A percentile compares a stretch with the other conserved stretches of the same genome.
These are phyloP conservation scores for Aureobasidium melanogenum DNA, from an alignment of 2,329 filamentous ascomycete species.

Conservation along the genomic window DNA sequence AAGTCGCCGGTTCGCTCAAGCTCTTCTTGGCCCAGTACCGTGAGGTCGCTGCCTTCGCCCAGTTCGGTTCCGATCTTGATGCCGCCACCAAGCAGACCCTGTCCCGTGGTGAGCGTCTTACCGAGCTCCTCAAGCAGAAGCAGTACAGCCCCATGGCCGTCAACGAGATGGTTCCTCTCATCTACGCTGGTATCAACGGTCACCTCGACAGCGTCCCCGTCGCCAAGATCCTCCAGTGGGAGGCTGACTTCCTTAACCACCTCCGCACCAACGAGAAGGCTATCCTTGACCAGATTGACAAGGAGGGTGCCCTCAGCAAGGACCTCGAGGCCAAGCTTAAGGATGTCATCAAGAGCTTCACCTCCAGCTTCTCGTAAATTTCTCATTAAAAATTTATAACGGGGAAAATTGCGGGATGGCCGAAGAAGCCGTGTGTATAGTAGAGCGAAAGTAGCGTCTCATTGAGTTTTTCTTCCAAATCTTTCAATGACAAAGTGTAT, in stretches of 20 bases:
- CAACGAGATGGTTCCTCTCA: constrained; percentile 99
- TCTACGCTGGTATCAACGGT: constrained; percentile 99
- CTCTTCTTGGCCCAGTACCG: constrained; percentile 99
- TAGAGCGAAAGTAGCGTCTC: constrained; percentile 19
- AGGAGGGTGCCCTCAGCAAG: constrained; percentile 94
- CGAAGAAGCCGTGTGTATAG: constrained; percentile 22
- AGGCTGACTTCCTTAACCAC: constrained; percentile 87
- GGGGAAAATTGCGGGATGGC: constrained; percentile 11
- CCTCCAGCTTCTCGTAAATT: constrained; percentile 72
- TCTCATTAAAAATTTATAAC: constrained; percentile 12
- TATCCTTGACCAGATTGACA: constrained; percentile 77
- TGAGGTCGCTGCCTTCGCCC: constrained; percentile 98
- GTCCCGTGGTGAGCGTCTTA: constrained; percentile 94
- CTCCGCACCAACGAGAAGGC: constrained; percentile 84
- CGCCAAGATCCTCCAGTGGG: constrained; percentile 84
- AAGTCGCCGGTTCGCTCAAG: constrained; percentile 98
- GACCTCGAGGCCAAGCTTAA: constrained; percentile 76
- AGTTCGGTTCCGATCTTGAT: constrained; percentile 99
- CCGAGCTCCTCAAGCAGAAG: constrained; percentile 99
- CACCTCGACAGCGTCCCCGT: constrained; percentile 83
- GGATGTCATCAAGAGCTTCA: constrained; percentile 70
- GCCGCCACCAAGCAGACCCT: constrained; percentile 98
- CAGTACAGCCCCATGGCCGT: constrained; percentile 98
- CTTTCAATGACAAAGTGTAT: constrained; percentile 12
- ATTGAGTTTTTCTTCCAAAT: constrained; percentile 12